Evolutionary conservation across 169 alveolate genomes (phyloP), one percentile per base, ranked within the genome.

Genomic region (Amoebophrya sp.): DNA sequence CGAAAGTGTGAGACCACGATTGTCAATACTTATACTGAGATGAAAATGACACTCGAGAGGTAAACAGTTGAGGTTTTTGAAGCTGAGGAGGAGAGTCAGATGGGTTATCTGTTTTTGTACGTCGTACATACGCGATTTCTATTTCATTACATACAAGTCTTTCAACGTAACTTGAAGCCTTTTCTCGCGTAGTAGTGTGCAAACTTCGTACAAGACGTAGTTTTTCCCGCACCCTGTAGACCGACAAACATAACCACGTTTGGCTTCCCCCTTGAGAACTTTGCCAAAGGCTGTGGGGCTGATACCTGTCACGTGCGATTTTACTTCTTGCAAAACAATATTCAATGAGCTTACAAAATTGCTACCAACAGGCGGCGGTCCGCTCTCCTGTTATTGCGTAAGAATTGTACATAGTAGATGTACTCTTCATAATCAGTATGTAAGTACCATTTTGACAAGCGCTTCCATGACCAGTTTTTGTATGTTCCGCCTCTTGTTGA

Each of bases 181-280:
- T 98, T 98, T 89, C 98, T 95, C 94, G 97, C 98, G 95, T 98
- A 98, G 94, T 96, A 97, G 95, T 98, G 97, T 33, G 99, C 99
- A 94, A 95, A 99, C 95, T 99, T 99, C 33, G 99, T 98, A 94
- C 99, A 98, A 2, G 99, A 98, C 23, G 99, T 99, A n/a, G 99
- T 99, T 93, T 99, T 99, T 89, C 99, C 99, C 76, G 99, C 96
- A 41, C 99, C 99, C 96, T 99, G 99, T 89, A 99, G 95, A 12
- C 99, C 99, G 41, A 99, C 99, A 93, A 99, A 98, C 99, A 99
- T 98, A 54, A 99, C 96, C 38, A 99, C 98, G 94, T 99, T 98
- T 34, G 96, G 90, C 90, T 93, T 93, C 55, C 99, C 99, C 95
- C 97, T 98, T 95, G 95, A 95, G 90, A 98, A 47, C 18, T 47